A percentile compares a stretch with the other conserved stretches of the same genome.
These are phyloP conservation scores for Ophiostoma himal-ulmi DNA, from an alignment of 2,329 filamentous ascomycete species.

Conservation along the genomic window DNA sequence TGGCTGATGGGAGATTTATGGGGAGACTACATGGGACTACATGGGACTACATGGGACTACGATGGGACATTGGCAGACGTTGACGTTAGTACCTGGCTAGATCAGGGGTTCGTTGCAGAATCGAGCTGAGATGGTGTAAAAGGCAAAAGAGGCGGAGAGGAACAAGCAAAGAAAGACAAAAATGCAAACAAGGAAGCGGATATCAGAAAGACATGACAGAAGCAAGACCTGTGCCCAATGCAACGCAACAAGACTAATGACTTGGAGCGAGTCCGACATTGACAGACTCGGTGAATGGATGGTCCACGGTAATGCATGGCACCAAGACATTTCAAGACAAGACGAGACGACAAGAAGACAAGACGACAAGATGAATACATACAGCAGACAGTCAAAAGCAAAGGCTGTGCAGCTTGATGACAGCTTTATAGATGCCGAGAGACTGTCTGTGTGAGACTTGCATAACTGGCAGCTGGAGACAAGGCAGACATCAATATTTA, in stretches of 20 bases:
- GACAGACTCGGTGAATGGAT: not conserved
- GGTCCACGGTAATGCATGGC: no score
- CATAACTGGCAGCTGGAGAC: not conserved
- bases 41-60: no score
- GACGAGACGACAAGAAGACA: not conserved
- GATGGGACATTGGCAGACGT: not conserved
- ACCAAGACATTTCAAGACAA: not conserved
- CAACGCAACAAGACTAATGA: not conserved
- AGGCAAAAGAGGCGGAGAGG: not conserved
- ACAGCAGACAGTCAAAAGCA: not conserved
- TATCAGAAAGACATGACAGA: not conserved
- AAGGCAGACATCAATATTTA: not conserved
- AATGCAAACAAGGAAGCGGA: not conserved
- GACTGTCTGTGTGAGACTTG: not conserved
- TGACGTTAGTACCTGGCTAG: not conserved
- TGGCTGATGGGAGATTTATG: not conserved
- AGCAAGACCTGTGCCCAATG: not conserved
- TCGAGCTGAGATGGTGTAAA: not conserved
- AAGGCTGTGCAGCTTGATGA: no score
- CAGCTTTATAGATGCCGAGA: not conserved
- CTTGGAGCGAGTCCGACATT: not conserved
- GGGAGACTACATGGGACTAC: not conserved
- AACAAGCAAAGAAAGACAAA: not conserved
- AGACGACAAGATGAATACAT: not conserved
- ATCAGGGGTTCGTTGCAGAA: constrained; percentile 6